Evolutionary conservation across 2,329 filamentous ascomycete species (phyloP).

Genomic region (Pseudogymnoascus sp.): DNA sequence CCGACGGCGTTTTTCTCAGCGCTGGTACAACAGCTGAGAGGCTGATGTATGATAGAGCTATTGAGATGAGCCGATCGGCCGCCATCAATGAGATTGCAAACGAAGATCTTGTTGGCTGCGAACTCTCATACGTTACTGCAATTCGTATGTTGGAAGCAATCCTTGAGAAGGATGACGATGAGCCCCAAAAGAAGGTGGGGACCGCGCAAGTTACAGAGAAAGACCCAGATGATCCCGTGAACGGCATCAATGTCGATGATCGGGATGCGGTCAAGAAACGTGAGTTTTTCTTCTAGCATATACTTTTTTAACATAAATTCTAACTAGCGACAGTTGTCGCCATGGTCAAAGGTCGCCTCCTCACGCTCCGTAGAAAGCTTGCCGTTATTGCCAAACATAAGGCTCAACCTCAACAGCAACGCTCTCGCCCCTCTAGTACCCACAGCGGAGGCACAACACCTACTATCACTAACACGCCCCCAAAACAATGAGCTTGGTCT

Average conservation of each 20-base stretch:
- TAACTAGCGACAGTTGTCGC: conserved; percentile 46
- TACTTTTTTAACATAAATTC: conserved; percentile 22
- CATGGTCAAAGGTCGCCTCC: conserved; percentile 53
- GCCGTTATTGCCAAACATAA: conserved; percentile 48
- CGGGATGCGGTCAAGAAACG: conserved; percentile 66
- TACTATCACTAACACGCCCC: conserved; percentile 27
- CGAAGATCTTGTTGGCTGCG: conserved; percentile 78
- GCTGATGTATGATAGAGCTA: conserved; percentile 92
- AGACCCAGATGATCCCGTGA: conserved; percentile 28
- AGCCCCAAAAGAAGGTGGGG: conserved; percentile 33
- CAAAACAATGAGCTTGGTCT: conserved; percentile 11
- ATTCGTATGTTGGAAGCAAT: conserved; percentile 94
- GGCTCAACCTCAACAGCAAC: conserved; percentile 21
- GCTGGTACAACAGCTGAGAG: conserved; percentile 90
- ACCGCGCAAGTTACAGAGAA: background rate
- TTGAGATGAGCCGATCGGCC: conserved; percentile 92
- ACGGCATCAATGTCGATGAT: conserved; percentile 59
- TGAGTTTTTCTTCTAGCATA: conserved; percentile 37
- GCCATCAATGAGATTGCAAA: conserved; percentile 95
- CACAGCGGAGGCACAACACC: conserved; percentile 28
- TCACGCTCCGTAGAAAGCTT: conserved; percentile 52
- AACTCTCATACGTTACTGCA: conserved; percentile 87
- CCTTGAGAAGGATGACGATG: conserved; percentile 70
- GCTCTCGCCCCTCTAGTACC: conserved; percentile 24
- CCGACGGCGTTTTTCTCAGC: conserved; percentile 75